Percentiles rank a stretch among this genome's conserved stretches.
Evolutionary conservation across 257 asterid genomes (phyloP).

Genomic region (Sherardia arvensis): DNA sequence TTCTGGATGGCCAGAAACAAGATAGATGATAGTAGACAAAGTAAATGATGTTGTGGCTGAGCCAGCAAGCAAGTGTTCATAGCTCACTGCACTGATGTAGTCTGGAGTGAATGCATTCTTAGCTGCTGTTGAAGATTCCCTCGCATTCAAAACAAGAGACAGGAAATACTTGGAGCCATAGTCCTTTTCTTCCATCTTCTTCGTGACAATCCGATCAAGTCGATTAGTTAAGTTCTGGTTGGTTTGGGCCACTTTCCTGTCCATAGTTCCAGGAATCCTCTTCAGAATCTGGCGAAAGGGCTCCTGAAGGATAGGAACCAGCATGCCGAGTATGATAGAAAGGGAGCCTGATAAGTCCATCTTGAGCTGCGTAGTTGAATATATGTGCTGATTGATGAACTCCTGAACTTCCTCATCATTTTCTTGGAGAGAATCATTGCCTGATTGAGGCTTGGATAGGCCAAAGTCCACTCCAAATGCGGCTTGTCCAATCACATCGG

Average conservation of each 20-base stretch:
- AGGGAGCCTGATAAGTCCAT: constrained; percentile 92
- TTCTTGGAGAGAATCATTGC: constrained; percentile 11
- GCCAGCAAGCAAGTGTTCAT: constrained; percentile 91
- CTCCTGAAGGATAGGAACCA: constrained; percentile 69
- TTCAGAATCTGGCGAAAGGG: constrained; percentile 80
- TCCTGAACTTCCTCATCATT: constrained; percentile 43
- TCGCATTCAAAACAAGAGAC: constrained; percentile 59
- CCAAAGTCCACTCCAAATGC: constrained; percentile 91
- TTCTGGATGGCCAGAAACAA: constrained; percentile 57
- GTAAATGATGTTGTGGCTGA: constrained; percentile 92
- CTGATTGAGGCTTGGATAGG: constrained; percentile 50
- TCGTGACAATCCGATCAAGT: constrained; percentile 54
- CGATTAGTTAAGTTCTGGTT: constrained; percentile 47
- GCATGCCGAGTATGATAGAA: constrained; percentile 69
- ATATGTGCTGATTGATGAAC: constrained; percentile 77
- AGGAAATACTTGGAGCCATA: constrained; percentile 55
- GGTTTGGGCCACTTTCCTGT: constrained; percentile 60
- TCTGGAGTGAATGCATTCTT: constrained; percentile 62
- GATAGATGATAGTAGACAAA: constrained; percentile 55
- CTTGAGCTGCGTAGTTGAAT: constrained; percentile 85
- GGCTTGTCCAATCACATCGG: constrained; percentile 83
- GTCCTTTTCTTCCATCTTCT: constrained; percentile 36
- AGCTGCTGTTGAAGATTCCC: constrained; percentile 46
- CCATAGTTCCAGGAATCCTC: constrained; percentile 83
- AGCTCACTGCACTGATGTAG: constrained; percentile 75